Base-by-base conservation (phyloP, 108 stramenopile species). In the Nannochloropsis gaditana region DNA sequence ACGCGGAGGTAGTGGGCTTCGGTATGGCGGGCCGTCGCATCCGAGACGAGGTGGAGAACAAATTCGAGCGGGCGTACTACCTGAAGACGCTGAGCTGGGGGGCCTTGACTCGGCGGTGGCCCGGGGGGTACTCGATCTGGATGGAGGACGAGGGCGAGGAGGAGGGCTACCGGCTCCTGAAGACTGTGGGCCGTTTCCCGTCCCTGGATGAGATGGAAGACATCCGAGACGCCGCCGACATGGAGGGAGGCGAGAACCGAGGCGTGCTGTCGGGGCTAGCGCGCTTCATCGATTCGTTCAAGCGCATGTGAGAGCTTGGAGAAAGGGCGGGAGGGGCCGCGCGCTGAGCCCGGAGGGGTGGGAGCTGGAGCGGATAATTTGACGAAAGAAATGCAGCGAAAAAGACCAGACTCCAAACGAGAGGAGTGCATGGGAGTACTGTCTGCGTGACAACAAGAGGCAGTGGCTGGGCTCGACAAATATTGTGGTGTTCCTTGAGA, bases 1-100 rank as follows among this genome's bases (percentile, higher is more conserved):
- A 97, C 91, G 96, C 96, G 95, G 96, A 95, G 79, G 94, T 95
- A 11, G 96, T 95, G 9, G 96, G 96, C 80, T 97, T 95, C 90
- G 96, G 96, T 50, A 93, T 96, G 94, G 95, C 95, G 15, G 96
- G 96, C 21, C 90, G 96, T 41, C 90, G 93, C 84, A 87, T 96
- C 80, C 90, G 95, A 10, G 95, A 97, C 86, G 93, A 95, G 42
- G 85, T 97, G 85, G 42, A 90, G 41, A 85, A 89, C 42, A 84
- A 9, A 85, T 91, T 83, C 85, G 50, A 80, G 45, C 88, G 84
- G 31, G 90, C 92, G 2, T 97, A 97, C 83, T 97, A 97, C 85
- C 89, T 97, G 82, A 83, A 94, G 19, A 97, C 96, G 11, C 87
- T 96, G 43, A 86, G 88, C 45, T 96, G 95, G 95, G 96, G 96